Base-by-base conservation (phyloP, 2,329 filamentous ascomycete genomes). In the Falciphora oryzae region DNA sequence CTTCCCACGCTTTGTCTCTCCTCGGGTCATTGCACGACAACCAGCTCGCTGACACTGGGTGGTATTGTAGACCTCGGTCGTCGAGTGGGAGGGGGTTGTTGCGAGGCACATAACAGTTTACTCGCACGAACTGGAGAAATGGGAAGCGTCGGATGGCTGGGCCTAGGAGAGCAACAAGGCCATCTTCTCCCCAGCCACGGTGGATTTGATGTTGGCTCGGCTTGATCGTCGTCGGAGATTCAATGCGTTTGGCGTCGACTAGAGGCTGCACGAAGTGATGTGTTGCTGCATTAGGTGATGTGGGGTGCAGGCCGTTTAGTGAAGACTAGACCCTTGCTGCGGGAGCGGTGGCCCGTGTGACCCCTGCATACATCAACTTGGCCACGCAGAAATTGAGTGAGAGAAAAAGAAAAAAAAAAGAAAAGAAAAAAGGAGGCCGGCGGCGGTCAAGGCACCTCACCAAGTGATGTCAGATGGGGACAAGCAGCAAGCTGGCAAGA, bases 401-500 rank as follows among this genome's bases (percentile, higher is more conserved):
- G 6, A 5, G 11, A 5, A 4, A 25, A 56, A 7, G 50, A 7
- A 7, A 14, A 56, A 56, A 14, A 18, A 56, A 27, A 58, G 7
- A 32, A 53, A 31, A 3, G 18, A 58, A 28, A 28, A 18, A 16
- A 25, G 57, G 57, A 18, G 57, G 57, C 25, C 25, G 22, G 44
- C 44, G 22, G 44, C 44, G 44, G 44, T 53, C 44, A n/a, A 53
- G 2, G 44, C 22, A 53, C 18, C 44, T 53, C 44, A 4, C 44
- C 44, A 53, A n/a, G 44, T 53, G 57, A 58, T 58, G 57, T 58
- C 25, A 58, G 57, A 58, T 29, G 25, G 57, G 3, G 25, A 18
- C 16, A n/a, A 57, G 25, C 58, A 60, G 58, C 58, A 60, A 60
- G 28, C 58, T 60, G 58, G 28, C 58, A 60, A 60, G 14, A 31